phyloP scores from a whole-genome alignment of 805 yeast species.

The Starmerella potacharoeniae region DNA sequence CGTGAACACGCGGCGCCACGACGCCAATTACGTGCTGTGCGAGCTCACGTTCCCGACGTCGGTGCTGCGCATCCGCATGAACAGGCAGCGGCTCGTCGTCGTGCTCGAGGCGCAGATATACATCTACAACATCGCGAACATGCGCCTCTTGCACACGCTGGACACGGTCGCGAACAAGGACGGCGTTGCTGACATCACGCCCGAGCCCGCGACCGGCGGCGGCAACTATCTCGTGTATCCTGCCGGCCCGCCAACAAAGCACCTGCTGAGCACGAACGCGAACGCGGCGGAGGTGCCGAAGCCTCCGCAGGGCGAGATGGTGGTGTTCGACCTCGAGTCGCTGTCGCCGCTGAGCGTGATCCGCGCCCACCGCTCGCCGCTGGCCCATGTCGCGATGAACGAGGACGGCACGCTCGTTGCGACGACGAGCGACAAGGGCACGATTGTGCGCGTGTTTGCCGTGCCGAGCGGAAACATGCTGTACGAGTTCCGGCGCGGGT shows the following conservation, averaged over 20 bases:
- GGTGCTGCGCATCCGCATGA: conserved; percentile 61
- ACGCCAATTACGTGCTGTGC: conserved; percentile 51
- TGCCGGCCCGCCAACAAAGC: conserved; percentile 31
- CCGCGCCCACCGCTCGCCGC: conserved; percentile 72
- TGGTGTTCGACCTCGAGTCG: conserved; percentile 65
- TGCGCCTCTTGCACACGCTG: conserved; percentile 64
- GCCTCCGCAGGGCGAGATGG: conserved; percentile 47
- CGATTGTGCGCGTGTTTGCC: conserved; percentile 72
- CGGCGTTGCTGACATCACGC: conserved; percentile 29
- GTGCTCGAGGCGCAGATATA: conserved; percentile 70
- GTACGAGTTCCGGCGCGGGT: conserved; percentile 71
- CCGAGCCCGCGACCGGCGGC: conserved; percentile 32
- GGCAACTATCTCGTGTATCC: conserved; percentile 45
- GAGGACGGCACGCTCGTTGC: conserved; percentile 72
- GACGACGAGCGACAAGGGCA: conserved; percentile 83
- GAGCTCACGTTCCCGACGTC: conserved; percentile 77
- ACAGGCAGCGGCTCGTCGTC: conserved; percentile 70
- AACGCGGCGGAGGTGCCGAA: conserved; percentile 18
- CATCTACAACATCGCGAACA: conserved; percentile 82
- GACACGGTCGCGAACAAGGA: conserved; percentile 42
- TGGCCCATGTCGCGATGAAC: conserved; percentile 58
- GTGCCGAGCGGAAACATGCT: conserved; percentile 44
- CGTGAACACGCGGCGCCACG: conserved; percentile 57
- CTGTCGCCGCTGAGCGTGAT: conserved; percentile 68
- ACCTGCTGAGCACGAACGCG: conserved; percentile 13